These are phyloP conservation scores for Biscutella laevigata DNA, from an alignment of 441 rosid species.

Conservation along the genomic window DNA sequence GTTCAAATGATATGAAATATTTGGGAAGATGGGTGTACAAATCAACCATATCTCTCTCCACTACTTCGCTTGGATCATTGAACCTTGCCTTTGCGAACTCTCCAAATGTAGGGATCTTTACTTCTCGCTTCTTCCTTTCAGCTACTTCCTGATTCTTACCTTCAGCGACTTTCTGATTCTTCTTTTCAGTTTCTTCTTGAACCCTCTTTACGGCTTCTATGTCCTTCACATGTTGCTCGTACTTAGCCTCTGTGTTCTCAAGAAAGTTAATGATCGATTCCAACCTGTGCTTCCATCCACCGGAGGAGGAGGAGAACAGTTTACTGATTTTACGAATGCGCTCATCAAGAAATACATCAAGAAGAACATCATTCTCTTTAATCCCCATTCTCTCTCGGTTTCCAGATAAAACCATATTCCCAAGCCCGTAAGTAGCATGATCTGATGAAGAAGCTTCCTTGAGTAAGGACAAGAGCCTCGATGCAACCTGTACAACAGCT, in stretches of 20 bases:
- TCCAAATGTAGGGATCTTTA: not conserved
- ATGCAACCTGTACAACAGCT: conserved; percentile 42
- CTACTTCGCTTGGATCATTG: not conserved
- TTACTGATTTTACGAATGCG: not conserved
- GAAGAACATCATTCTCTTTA: not conserved
- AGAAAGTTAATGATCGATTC: conserved; percentile 6
- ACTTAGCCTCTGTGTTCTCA: conserved; percentile 11
- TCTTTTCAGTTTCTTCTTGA: not conserved
- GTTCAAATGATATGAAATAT: not conserved
- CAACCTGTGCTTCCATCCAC: not conserved
- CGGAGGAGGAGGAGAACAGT: not conserved
- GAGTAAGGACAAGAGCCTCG: not conserved
- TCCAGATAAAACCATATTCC: not conserved
- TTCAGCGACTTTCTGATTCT: not conserved
- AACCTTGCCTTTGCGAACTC: not conserved
- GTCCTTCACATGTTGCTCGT: not conserved
- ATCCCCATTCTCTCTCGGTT: not conserved
- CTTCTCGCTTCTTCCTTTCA: not conserved
- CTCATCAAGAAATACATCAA: not conserved
- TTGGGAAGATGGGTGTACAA: not conserved
- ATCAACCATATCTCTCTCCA: not conserved
- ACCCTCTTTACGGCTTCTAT: not conserved
- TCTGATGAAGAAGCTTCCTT: not conserved
- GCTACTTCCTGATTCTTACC: not conserved
- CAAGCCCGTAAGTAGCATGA: not conserved